Conservation (phyloP, 129 eudicot species). For the Centaurea solstitialis region DNA sequence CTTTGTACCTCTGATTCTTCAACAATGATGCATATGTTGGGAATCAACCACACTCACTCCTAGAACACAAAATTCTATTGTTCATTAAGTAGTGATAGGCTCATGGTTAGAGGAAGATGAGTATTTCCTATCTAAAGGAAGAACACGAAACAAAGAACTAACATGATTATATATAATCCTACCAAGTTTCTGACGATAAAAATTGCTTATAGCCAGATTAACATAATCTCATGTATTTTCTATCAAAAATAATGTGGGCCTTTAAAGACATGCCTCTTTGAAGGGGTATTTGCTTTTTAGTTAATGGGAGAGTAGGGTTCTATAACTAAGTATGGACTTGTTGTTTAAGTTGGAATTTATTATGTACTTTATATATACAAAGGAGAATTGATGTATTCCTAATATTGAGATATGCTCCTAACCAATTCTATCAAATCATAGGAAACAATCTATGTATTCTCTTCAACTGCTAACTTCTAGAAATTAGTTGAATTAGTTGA, state of each 20-base stretch:
- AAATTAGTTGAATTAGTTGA: too few species aligned
- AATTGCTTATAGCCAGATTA: not conserved
- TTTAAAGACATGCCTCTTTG: not conserved
- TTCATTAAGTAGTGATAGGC: not conserved
- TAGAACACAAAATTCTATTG: too few species aligned
- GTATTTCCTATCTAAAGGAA: too few species aligned
- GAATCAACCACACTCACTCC: not conserved
- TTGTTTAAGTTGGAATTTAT: not conserved
- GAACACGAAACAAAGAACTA: not conserved
- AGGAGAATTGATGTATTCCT: constrained; percentile 18
- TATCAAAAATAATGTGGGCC: not conserved
- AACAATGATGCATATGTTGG: constrained; percentile 8
- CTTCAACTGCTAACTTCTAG: too few species aligned
- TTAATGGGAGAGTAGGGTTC: not conserved
- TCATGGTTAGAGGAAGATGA: too few species aligned
- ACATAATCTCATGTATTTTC: not conserved
- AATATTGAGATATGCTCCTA: not conserved
- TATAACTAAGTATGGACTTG: not conserved
- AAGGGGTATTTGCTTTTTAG: not conserved
- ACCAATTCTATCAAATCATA: too few species aligned
- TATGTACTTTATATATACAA: not conserved
- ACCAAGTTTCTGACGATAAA: not conserved
- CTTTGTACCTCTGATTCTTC: not conserved
- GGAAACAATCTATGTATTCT: too few species aligned
- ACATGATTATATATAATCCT: not conserved